These are phyloP conservation scores for Neurospora tetrasperma DNA, from an alignment of 495 filamentous ascomycete genomes.

Conservation along the genomic window DNA sequence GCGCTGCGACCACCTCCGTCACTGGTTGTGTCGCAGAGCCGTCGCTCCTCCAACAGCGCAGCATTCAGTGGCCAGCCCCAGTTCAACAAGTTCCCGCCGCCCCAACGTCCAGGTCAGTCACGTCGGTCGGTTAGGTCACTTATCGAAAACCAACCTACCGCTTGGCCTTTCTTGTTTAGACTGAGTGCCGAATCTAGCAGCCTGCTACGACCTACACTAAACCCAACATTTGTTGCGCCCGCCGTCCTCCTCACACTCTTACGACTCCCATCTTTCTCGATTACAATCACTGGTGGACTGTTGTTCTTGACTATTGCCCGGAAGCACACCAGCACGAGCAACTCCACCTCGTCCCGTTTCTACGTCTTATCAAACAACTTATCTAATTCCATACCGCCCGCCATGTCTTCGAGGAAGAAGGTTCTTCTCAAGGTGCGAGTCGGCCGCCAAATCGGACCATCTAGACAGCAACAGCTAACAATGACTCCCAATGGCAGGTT, in stretches of 20 bases:
- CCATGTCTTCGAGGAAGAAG: conserved; percentile 93
- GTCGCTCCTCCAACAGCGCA: conserved; percentile 19
- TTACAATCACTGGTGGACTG: not conserved
- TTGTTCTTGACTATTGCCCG: not conserved
- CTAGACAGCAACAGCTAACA: not conserved
- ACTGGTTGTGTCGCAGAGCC: conserved; percentile 7
- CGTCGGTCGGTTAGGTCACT: not conserved
- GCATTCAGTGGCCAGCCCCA: conserved; percentile 7
- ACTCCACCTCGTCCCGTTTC: not conserved
- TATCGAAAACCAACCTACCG: not conserved
- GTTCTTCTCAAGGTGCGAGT: conserved; percentile 79
- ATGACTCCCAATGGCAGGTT: conserved; percentile 46
- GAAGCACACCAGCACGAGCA: not conserved
- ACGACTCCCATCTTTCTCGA: not conserved
- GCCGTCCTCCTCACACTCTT: not conserved
- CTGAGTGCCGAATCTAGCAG: not conserved
- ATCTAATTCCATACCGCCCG: conserved; percentile 10
- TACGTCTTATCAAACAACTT: conserved; percentile 6
- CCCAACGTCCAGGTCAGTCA: not conserved
- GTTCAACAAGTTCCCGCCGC: conserved; percentile 7
- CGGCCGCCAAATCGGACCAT: not conserved
- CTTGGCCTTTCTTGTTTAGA: conserved; percentile 5
- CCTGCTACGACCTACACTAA: not conserved
- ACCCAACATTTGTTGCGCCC: conserved; percentile 2
- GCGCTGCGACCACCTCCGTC: not conserved